Evolutionary conservation across 805 yeast genomes (phyloP).

Genomic region (Monosporozyma unispora): DNA sequence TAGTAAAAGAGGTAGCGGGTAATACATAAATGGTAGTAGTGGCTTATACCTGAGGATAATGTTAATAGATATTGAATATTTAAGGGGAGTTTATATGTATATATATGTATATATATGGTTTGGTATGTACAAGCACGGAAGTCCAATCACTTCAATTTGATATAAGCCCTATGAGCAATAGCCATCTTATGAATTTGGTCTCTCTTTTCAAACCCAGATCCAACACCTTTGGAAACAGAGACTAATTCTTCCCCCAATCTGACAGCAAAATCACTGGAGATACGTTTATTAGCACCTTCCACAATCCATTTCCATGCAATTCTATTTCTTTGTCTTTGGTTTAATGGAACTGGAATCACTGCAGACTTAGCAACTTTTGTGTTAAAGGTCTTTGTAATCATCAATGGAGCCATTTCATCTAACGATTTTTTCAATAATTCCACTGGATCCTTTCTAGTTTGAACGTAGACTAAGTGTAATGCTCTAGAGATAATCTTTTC

Average conservation of each 20-base stretch:
- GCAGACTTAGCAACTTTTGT: slow-evolving; percentile 81
- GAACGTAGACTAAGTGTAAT: slow-evolving; percentile 51
- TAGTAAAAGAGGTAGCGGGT: no score
- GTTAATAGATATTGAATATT: not conserved
- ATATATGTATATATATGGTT: not conserved
- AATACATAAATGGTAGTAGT: no score
- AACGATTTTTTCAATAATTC: slow-evolving; percentile 61
- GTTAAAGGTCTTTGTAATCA: slow-evolving; percentile 63
- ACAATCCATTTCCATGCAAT: slow-evolving; percentile 86
- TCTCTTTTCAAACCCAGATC: slow-evolving; percentile 78
- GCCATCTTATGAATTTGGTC: slow-evolving; percentile 78
- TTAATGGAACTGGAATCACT: slow-evolving; percentile 75
- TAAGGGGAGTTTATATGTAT: not conserved
- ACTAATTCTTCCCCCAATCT: slow-evolving; percentile 85
- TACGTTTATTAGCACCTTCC: slow-evolving; percentile 73
- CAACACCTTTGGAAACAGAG: slow-evolving; percentile 65
- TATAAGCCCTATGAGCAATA: slow-evolving; percentile 77
- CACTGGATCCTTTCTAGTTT: slow-evolving; percentile 73
- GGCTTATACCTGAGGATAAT: no score
- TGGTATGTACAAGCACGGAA: not conserved
- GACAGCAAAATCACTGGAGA: slow-evolving; percentile 73
- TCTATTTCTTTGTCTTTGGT: slow-evolving; percentile 73
- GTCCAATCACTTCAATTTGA: slow-evolving; percentile 33
- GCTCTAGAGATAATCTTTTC: slow-evolving; percentile 67
- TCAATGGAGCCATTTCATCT: slow-evolving; percentile 78